A percentile compares a stretch with the other conserved stretches of the same genome.
These are phyloP conservation scores for Amanita rimosa DNA, from an alignment of 768 basidiomycete genomes.

Conservation along the genomic window DNA sequence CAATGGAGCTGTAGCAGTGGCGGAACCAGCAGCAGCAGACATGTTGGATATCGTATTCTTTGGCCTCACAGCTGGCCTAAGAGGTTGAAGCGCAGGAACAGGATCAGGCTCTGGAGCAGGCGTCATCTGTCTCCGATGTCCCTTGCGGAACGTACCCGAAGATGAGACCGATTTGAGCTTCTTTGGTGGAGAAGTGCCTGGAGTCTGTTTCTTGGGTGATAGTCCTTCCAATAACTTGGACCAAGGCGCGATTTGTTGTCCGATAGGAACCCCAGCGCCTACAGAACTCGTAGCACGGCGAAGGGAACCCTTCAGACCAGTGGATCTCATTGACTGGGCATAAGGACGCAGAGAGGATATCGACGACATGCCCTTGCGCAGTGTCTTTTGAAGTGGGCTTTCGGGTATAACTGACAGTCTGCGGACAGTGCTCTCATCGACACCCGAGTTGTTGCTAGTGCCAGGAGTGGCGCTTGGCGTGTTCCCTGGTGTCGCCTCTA, in stretches of 20 bases:
- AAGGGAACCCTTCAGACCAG: slow-evolving; percentile 6
- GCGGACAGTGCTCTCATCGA: slow-evolving; percentile 15
- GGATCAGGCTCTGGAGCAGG: slow-evolving; percentile 51
- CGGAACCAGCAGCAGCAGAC: not conserved
- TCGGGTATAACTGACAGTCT: slow-evolving; percentile 15
- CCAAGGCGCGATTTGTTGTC: slow-evolving; percentile 58
- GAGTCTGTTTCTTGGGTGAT: slow-evolving; percentile 17
- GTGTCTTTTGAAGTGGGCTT: slow-evolving; percentile 28
- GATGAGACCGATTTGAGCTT: slow-evolving; percentile 8
- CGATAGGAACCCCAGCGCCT: slow-evolving; percentile 19
- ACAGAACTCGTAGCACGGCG: slow-evolving; percentile 2
- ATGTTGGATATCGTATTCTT: slow-evolving; percentile 10
- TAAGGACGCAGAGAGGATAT: slow-evolving; percentile 42
- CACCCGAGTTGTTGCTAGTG: slow-evolving; percentile 8
- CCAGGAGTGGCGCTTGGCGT: slow-evolving; percentile 35
- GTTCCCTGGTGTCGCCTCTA: slow-evolving; percentile 62
- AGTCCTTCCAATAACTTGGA: slow-evolving; percentile 25
- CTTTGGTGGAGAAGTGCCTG: slow-evolving; percentile 8
- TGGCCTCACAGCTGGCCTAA: slow-evolving; percentile 32
- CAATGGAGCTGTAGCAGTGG: no score
- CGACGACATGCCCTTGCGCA: slow-evolving; percentile 25
- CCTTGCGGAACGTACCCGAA: slow-evolving; percentile 19
- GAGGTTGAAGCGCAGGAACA: slow-evolving; percentile 45
- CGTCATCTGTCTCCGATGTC: slow-evolving; percentile 44
- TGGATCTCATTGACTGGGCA: slow-evolving; percentile 17